Evolutionary conservation across 2,329 filamentous ascomycete genomes (phyloP).

Genomic region (Claviceps cyperi): DNA sequence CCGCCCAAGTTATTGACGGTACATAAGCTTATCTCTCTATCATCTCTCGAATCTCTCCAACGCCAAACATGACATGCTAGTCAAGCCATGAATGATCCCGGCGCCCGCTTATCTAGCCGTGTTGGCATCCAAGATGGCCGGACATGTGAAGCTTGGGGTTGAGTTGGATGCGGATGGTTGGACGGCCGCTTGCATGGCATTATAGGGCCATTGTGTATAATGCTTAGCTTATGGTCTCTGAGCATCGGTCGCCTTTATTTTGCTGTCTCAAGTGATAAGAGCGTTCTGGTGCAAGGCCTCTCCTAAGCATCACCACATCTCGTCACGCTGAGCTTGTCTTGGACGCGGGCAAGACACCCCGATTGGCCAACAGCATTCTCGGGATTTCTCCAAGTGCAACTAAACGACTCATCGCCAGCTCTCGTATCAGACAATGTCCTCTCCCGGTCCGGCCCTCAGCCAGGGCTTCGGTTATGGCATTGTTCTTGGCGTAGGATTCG

Average conservation of each 20-base stretch:
- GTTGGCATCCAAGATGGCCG: background rate
- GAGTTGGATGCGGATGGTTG: background rate
- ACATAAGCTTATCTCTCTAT: background rate
- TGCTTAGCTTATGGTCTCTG: background rate
- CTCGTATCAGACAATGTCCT: slow-evolving; percentile 5
- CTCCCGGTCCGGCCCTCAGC: slow-evolving; percentile 23
- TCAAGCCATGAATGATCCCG: background rate
- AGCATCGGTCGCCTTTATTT: too few species aligned
- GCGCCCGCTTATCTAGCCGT: background rate
- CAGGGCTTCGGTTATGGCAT: slow-evolving; percentile 67
- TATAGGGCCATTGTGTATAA: background rate
- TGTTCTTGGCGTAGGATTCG: slow-evolving; percentile 57
- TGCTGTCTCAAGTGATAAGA: too few species aligned
- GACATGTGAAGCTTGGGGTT: background rate
- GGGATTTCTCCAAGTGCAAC: too few species aligned
- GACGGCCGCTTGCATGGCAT: background rate
- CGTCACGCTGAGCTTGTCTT: too few species aligned
- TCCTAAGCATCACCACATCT: too few species aligned
- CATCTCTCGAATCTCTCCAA: background rate
- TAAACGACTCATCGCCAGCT: background rate
- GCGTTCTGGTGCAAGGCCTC: too few species aligned
- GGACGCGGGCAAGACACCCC: too few species aligned
- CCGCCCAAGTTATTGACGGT: background rate
- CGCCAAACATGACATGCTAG: background rate
- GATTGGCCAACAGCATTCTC: too few species aligned